These are phyloP conservation scores for Pichia cephalocereana DNA, from an alignment of 805 yeast species.

Conservation along the genomic window DNA sequence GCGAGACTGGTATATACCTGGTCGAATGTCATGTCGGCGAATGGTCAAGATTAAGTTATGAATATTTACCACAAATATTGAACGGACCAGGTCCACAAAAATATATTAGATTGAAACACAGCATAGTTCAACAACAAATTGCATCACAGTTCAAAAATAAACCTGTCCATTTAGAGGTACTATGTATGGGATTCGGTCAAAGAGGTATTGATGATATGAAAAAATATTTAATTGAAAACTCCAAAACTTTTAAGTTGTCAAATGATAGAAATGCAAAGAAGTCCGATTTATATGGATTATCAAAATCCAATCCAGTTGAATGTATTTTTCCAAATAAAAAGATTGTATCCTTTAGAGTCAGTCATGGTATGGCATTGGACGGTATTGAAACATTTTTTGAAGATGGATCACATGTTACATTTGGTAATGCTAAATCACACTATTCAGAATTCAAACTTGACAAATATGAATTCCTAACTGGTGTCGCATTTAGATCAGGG, in stretches of 20 bases:
- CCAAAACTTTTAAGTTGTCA: conserved; percentile 12
- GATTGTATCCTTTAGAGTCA: conserved; percentile 49
- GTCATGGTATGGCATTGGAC: conserved; percentile 72
- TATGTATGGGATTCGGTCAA: conserved; percentile 56
- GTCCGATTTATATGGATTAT: conserved; percentile 21
- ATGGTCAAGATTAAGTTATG: conserved; percentile 48
- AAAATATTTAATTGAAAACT: conserved; percentile 20
- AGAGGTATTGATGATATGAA: conserved; percentile 41
- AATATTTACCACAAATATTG: conserved; percentile 45
- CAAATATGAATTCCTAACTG: conserved; percentile 49
- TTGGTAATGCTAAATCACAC: conserved; percentile 47
- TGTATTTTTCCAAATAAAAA: conserved; percentile 12
- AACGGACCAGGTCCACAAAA: conserved; percentile 57
- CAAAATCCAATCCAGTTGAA: conserved; percentile 9
- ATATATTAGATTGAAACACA: conserved; percentile 39
- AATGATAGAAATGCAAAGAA: conserved; percentile 11
- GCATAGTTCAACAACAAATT: conserved; percentile 33
- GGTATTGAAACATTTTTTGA: conserved; percentile 54
- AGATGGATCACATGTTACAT: conserved; percentile 17
- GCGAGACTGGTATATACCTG: conserved; percentile 62
- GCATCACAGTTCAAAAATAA: conserved; percentile 26
- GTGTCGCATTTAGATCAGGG: conserved; percentile 63
- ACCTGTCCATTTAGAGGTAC: conserved; percentile 42
- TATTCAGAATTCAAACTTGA: conserved; percentile 49
- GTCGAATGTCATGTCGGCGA: conserved; percentile 64